Percentiles rank a stretch among this genome's conserved stretches.
Conservation (phyloP, 176 grass and related monocot genomes). For the Lolium perenne region DNA sequence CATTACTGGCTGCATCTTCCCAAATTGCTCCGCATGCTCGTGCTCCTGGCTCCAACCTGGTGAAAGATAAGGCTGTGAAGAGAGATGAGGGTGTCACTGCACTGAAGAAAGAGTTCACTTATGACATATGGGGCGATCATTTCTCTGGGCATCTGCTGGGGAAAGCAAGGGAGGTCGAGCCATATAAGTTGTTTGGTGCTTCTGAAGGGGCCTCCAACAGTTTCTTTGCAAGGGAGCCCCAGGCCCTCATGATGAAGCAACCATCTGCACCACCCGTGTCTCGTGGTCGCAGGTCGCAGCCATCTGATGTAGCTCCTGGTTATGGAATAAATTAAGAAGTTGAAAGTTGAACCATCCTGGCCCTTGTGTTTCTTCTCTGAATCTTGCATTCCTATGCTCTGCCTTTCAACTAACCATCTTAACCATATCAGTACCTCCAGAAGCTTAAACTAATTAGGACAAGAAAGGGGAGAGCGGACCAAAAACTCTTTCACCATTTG, state of each 20-base stretch:
- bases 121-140: slow-evolving; percentile 97
- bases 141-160: slow-evolving; percentile 70
- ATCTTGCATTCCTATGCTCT: slow-evolving; percentile 18
- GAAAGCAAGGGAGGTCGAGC: slow-evolving; percentile 48
- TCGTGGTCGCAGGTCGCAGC: slow-evolving; percentile 50
- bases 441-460: neutral
- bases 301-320: slow-evolving; percentile 70
- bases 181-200: slow-evolving; percentile 56
- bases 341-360: slow-evolving; percentile 45
- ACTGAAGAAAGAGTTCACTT: slow-evolving; percentile 64
- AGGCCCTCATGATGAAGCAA: slow-evolving; percentile 76
- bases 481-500: slow-evolving; percentile 4
- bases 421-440: neutral
- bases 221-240: slow-evolving; percentile 87
- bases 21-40: slow-evolving; percentile 63
- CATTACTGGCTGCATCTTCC: slow-evolving; percentile 49
- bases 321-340: slow-evolving; percentile 84
- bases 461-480: slow-evolving; percentile 16
- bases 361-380: slow-evolving; percentile 10
- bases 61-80: slow-evolving; percentile 65
- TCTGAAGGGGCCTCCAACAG: slow-evolving; percentile 81
- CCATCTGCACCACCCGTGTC: slow-evolving; percentile 49
- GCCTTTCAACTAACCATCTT: slow-evolving; percentile 25
- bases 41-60: slow-evolving; percentile 79
- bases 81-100: slow-evolving; percentile 44